Percentiles rank a stretch among this genome's conserved stretches.
These are phyloP conservation scores for Viscum album DNA, from an alignment of 177 flowering plant genomes.

Conservation along the genomic window DNA sequence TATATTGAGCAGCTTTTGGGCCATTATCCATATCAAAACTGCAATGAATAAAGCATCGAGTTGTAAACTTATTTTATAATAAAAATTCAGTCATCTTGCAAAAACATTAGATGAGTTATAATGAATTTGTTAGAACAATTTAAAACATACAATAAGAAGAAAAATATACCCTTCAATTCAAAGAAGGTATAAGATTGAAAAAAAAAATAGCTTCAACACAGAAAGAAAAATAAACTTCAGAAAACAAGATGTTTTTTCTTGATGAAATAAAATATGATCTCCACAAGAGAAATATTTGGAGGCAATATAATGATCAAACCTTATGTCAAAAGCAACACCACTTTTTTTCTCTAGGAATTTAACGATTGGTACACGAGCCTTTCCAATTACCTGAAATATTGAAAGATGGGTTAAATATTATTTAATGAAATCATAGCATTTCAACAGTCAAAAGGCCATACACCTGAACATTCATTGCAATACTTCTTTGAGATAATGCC, in stretches of 20 bases:
- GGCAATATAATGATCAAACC: constrained; percentile 26
- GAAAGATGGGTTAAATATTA: constrained; percentile 1
- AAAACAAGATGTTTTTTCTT: no score
- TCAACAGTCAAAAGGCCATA: not conserved
- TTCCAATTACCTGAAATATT: constrained; percentile 61
- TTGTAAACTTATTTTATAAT: no score
- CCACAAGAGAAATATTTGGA: not conserved
- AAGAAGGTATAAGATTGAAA: no score
- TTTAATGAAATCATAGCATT: not conserved
- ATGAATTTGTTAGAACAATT: no score
- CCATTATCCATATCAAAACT: constrained; percentile 88
- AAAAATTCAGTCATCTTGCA: no score
- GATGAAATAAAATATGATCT: no score
- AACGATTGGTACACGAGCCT: constrained; percentile 87
- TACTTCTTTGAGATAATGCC: constrained; percentile 66
- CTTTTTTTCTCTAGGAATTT: constrained; percentile 78
- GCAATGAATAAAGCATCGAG: constrained; percentile 11
- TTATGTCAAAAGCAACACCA: constrained; percentile 75
- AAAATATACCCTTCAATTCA: no score
- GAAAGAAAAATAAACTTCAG: no score
- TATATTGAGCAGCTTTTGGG: constrained; percentile 86
- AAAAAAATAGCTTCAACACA: no score
- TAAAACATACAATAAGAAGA: no score
- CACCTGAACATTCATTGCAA: constrained; percentile 89
- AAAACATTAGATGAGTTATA: no score